phyloP scores from a whole-genome alignment of 2,329 filamentous ascomycete species.

The Xylaria digitata region DNA sequence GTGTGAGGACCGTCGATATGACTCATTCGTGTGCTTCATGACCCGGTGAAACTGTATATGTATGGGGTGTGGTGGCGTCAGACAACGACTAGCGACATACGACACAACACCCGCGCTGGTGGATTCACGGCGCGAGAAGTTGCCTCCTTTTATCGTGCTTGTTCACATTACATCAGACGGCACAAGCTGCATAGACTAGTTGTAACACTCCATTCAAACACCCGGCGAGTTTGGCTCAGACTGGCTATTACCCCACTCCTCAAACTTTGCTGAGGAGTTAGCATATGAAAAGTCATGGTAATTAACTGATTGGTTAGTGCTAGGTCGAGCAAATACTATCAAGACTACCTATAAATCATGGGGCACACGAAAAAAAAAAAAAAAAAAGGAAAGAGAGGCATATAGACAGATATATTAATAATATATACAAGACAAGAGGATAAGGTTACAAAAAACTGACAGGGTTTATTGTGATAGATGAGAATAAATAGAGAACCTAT shows the following conservation, averaged over 20 bases:
- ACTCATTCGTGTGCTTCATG: neutral
- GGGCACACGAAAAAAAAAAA: neutral
- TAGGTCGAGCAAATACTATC: neutral
- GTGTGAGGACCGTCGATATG: neutral
- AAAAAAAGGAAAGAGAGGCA: neutral
- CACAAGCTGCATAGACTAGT: constrained; percentile 1
- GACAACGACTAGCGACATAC: constrained; percentile 1
- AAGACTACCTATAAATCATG: neutral
- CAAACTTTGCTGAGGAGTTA: neutral
- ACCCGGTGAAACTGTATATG: neutral
- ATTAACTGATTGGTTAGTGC: constrained; percentile 12
- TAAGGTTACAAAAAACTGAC: too few species aligned
- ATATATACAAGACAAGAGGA: neutral
- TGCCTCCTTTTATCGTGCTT: constrained; percentile 1
- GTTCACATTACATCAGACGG: constrained; percentile 7
- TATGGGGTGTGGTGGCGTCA: neutral
- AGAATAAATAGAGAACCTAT: too few species aligned
- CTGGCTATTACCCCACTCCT: constrained; percentile 6
- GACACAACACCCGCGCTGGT: constrained; percentile 3
- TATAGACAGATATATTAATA: too few species aligned
- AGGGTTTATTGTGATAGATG: too few species aligned
- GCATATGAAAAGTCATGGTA: neutral
- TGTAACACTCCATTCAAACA: neutral
- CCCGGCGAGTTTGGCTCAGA: neutral
- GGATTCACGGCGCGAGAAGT: constrained; percentile 8